Conservation (phyloP, 139 green algal species). For the Nannochloris sp. region DNA sequence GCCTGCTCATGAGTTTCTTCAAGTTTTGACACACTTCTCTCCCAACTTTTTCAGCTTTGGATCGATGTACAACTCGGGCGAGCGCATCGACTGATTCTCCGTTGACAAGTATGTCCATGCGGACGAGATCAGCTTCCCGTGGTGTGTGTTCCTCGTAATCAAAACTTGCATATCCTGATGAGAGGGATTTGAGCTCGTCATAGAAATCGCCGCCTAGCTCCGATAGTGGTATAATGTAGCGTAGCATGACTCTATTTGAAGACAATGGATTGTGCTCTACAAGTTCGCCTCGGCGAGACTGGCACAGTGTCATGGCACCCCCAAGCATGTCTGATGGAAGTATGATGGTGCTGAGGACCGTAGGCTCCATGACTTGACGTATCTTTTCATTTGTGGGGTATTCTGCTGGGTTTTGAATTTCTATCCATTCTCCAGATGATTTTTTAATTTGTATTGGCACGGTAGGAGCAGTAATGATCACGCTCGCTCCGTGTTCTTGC, state of each 20-base stretch:
- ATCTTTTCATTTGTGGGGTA: slow-evolving; percentile 46
- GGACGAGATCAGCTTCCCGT: slow-evolving; percentile 61
- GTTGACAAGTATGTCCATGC: slow-evolving; percentile 86
- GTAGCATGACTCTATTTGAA: slow-evolving; percentile 29
- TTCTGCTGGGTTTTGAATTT: slow-evolving; percentile 60
- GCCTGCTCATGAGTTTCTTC: slow-evolving; percentile 50
- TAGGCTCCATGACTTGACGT: slow-evolving; percentile 63
- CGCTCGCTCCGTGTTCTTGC: slow-evolving; percentile 65
- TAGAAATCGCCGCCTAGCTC: slow-evolving; percentile 83
- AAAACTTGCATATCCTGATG: slow-evolving; percentile 77
- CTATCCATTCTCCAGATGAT: neutral
- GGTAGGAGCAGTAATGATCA: slow-evolving; percentile 79
- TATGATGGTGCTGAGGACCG: slow-evolving; percentile 81
- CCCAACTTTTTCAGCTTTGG: slow-evolving; percentile 36
- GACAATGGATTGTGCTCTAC: slow-evolving; percentile 56
- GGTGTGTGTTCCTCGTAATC: slow-evolving; percentile 78
- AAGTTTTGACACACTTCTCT: slow-evolving; percentile 50
- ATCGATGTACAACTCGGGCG: slow-evolving; percentile 65
- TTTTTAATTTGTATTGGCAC: slow-evolving; percentile 58
- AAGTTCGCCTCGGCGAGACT: slow-evolving; percentile 49
- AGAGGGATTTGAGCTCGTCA: slow-evolving; percentile 72
- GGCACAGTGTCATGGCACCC: slow-evolving; percentile 64
- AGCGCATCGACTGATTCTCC: slow-evolving; percentile 73
- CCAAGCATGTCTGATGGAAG: slow-evolving; percentile 58
- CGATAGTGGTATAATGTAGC: slow-evolving; percentile 62